Percentiles rank a stretch among this genome's conserved stretches.
Evolutionary conservation across 352 stramenopile species (phyloP).

Genomic region (Phytophthora cactorum): DNA sequence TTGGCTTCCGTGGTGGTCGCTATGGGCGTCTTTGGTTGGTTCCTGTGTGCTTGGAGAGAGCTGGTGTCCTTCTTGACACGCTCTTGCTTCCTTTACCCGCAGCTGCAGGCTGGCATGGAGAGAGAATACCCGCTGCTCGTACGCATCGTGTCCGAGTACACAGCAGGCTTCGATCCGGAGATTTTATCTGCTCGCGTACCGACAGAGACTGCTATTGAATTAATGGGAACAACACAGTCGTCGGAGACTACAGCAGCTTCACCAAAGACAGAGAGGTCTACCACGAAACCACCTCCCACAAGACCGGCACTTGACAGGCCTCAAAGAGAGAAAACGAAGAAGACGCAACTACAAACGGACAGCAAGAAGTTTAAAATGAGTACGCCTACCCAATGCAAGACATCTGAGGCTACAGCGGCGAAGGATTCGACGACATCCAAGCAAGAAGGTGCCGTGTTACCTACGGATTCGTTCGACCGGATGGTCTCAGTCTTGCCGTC

Average conservation of each 20-base stretch:
- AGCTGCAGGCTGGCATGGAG: constrained; percentile 56
- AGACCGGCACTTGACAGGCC: constrained; percentile 4
- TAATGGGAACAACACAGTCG: constrained; percentile 19
- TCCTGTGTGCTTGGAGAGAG: constrained; percentile 78
- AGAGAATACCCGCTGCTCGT: constrained; percentile 80
- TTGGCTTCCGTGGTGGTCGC: constrained; percentile 77
- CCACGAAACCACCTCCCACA: background rate
- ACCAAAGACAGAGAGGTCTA: background rate
- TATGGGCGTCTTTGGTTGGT: constrained; percentile 84
- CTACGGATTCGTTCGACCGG: constrained; percentile 4
- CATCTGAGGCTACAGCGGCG: background rate
- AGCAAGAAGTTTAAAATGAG: constrained; percentile 2
- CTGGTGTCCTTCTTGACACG: constrained; percentile 83
- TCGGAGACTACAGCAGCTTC: background rate
- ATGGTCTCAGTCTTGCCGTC: constrained; percentile 84
- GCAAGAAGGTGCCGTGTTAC: background rate
- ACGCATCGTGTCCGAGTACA: constrained; percentile 87
- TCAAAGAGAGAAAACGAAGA: constrained; percentile 1
- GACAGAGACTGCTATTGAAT: constrained; percentile 30
- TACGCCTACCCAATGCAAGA: background rate
- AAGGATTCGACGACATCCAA: background rate
- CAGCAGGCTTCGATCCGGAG: constrained; percentile 76
- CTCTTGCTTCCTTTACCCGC: constrained; percentile 83
- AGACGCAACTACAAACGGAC: background rate
- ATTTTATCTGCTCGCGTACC: constrained; percentile 57